Conservation (phyloP, 2,329 filamentous ascomycete species). For the Colletotrichum phormii region DNA sequence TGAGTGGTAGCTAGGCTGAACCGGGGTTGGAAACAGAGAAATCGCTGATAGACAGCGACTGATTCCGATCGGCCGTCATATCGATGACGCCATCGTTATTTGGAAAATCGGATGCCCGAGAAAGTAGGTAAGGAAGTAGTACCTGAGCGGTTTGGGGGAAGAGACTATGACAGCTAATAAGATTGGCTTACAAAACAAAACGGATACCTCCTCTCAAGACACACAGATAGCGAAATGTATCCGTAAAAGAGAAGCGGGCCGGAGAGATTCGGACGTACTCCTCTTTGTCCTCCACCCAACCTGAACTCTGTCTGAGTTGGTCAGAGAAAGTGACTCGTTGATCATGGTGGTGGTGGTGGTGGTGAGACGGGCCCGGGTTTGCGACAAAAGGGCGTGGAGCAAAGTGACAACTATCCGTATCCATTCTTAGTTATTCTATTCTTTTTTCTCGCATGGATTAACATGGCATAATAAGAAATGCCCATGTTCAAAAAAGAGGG, state of each 20-base stretch:
- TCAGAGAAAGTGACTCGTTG: background rate
- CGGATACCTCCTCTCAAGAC: too few relatives aligned
- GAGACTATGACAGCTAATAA: too few relatives aligned
- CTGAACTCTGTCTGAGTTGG: background rate
- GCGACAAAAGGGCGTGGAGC: background rate
- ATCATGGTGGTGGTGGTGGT: too few relatives aligned
- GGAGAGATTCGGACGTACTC: background rate
- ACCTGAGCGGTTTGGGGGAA: too few relatives aligned
- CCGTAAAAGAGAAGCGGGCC: background rate
- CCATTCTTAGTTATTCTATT: background rate
- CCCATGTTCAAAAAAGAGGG: slow-evolving; percentile 5
- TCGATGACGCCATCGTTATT: slow-evolving; percentile 33
- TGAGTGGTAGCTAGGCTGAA: background rate
- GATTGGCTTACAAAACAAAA: background rate
- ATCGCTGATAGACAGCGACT: slow-evolving; percentile 25
- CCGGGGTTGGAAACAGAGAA: background rate
- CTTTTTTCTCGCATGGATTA: background rate
- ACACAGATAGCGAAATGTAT: background rate
- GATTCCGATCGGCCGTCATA: slow-evolving; percentile 28
- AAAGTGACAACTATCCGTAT: background rate
- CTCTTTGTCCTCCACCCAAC: background rate
- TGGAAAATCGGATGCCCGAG: background rate
- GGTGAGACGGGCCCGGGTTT: background rate
- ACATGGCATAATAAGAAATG: slow-evolving; percentile 1
- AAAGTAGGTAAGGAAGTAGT: background rate